Percentiles rank a stretch among this genome's conserved stretches.
These are phyloP conservation scores for Fusarium nurragi DNA, from an alignment of 2,329 filamentous ascomycete species.

Conservation along the genomic window DNA sequence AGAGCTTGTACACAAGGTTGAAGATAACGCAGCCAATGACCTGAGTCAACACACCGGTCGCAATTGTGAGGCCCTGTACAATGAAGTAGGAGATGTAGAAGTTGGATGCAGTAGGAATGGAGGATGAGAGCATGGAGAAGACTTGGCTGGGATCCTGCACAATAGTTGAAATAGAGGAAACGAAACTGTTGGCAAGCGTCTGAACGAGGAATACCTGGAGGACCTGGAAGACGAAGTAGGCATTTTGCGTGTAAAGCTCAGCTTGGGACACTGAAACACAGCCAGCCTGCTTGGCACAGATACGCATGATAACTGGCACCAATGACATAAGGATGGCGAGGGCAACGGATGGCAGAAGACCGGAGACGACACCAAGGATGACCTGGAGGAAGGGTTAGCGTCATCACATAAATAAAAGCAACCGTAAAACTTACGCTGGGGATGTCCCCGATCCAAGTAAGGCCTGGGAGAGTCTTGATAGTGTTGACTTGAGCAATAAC, in stretches of 20 bases:
- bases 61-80: slow-evolving; percentile 81
- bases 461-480: slow-evolving; percentile 72
- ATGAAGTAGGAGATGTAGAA: slow-evolving; percentile 94
- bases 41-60: slow-evolving; percentile 77
- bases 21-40: slow-evolving; percentile 72
- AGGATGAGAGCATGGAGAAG: slow-evolving; percentile 72
- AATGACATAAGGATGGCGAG: slow-evolving; percentile 85
- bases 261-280: slow-evolving; percentile 81
- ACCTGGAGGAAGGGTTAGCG: slow-evolving; percentile 34
- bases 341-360: slow-evolving; percentile 81
- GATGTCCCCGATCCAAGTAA: slow-evolving; percentile 77
- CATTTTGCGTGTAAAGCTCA: slow-evolving; percentile 90
- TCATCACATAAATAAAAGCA: neutral
- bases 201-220: slow-evolving; percentile 93
- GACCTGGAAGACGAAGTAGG: slow-evolving; percentile 90
- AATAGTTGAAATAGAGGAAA: slow-evolving; percentile 72
- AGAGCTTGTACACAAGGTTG: slow-evolving; percentile 72
- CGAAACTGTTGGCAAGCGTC: slow-evolving; percentile 81
- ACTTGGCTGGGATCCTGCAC: slow-evolving; percentile 68
- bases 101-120: slow-evolving; percentile 85
- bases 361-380: slow-evolving; percentile 82
- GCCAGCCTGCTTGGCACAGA: slow-evolving; percentile 79
- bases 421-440: slow-evolving; percentile 56
- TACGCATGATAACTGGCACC: slow-evolving; percentile 73
- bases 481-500: slow-evolving; percentile 84